Conservation (phyloP, 192 early-diverging fungal species). For the Coemansia sp. region DNA sequence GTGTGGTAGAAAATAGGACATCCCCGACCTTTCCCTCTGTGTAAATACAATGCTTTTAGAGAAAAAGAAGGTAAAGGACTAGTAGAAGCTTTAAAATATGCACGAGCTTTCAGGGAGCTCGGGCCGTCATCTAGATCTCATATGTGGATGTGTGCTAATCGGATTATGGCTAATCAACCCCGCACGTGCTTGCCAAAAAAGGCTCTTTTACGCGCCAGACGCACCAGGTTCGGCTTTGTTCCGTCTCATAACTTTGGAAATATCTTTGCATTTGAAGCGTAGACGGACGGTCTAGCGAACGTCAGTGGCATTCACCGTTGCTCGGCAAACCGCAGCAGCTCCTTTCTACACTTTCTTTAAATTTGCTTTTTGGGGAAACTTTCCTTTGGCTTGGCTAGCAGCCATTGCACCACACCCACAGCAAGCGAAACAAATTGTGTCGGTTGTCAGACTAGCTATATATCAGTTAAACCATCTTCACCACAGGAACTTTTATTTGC, state of each 20-base stretch:
- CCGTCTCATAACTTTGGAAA: not conserved
- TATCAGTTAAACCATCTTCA: not conserved
- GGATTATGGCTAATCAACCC: not conserved
- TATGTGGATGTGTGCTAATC: not conserved
- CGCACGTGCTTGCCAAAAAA: not conserved
- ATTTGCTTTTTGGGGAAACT: not conserved
- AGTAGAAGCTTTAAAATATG: not conserved
- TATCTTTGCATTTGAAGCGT: not conserved
- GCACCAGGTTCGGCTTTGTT: not conserved
- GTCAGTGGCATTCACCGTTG: constrained; percentile 1
- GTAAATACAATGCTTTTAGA: not conserved
- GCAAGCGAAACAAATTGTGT: not conserved
- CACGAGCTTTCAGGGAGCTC: not conserved
- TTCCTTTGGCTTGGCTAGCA: not conserved
- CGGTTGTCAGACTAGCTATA: not conserved
- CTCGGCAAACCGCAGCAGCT: not conserved
- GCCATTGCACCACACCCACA: not conserved
- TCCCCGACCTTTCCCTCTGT: not conserved
- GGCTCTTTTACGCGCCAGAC: not conserved
- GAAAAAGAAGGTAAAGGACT: not conserved
- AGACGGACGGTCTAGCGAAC: not conserved
- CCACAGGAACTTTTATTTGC: not conserved
- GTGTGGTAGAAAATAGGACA: constrained; percentile 52
- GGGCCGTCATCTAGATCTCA: not conserved
- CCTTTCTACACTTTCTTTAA: not conserved